phyloP scores from a whole-genome alignment of 2,329 filamentous ascomycete species.

The Chaetothyriales sp. region DNA sequence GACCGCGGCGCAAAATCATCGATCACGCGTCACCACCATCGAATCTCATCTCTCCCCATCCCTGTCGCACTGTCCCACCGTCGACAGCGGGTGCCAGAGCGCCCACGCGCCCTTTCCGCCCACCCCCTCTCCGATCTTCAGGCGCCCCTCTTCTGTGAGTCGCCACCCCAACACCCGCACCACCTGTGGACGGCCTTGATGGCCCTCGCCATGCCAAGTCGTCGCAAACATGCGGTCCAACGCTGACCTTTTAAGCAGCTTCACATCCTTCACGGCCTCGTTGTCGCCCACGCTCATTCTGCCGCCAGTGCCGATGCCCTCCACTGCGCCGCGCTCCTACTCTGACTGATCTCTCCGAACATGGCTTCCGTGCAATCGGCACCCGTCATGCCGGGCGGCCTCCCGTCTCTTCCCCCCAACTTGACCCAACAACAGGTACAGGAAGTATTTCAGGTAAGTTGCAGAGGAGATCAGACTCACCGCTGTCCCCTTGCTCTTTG shows the following conservation, averaged over 20 bases:
- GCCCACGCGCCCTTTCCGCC: constrained; percentile 10
- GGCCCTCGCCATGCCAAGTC: background rate
- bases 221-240: background rate
- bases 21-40: constrained; percentile 16
- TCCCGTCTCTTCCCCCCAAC: constrained; percentile 46
- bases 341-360: constrained; percentile 19
- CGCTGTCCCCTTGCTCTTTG: constrained; percentile 1
- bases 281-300: background rate
- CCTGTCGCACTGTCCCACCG: constrained; percentile 3
- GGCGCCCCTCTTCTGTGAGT: constrained; percentile 9
- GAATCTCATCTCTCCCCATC: constrained; percentile 11
- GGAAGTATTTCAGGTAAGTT: constrained; percentile 44
- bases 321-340: background rate
- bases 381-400: constrained; percentile 52
- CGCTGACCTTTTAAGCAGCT: background rate
- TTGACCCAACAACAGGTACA: constrained; percentile 65
- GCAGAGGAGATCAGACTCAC: background rate
- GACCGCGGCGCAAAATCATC: constrained; percentile 13
- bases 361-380: constrained; percentile 73
- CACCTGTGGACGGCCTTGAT: background rate
- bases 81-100: constrained; percentile 11
- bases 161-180: constrained; percentile 6
- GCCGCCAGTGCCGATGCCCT: background rate
- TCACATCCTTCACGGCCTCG: background rate
- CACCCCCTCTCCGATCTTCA: background rate